Evolutionary conservation across 306 rosid genomes (phyloP).

Genomic region (Quercus parvula): DNA sequence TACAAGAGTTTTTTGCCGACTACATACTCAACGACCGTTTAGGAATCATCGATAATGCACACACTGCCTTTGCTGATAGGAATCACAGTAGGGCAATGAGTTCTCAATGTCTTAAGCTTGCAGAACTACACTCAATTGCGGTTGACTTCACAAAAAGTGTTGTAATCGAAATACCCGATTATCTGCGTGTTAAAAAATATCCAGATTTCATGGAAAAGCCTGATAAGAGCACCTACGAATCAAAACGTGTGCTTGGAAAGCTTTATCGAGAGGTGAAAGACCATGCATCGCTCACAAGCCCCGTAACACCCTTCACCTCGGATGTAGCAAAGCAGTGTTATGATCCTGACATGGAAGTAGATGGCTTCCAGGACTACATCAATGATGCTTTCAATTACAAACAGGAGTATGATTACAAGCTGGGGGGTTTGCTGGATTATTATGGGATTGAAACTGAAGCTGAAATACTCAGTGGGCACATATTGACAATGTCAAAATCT

Average conservation of each 20-base stretch:
- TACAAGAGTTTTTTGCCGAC: conserved; percentile 56
- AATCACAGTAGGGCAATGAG: conserved; percentile 25
- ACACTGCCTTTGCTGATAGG: conserved; percentile 31
- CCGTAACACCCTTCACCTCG: conserved; percentile 19
- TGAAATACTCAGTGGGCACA: conserved; percentile 63
- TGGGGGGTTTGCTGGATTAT: conserved; percentile 62
- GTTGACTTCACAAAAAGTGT: conserved; percentile 38
- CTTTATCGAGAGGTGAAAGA: conserved; percentile 36
- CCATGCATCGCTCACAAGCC: not conserved
- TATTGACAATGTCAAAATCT: conserved; percentile 47
- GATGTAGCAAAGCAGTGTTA: conserved; percentile 28
- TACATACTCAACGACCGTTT: conserved; percentile 59
- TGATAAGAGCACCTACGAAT: conserved; percentile 16
- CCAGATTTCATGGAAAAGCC: conserved; percentile 50
- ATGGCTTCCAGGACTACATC: conserved; percentile 59
- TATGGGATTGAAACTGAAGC: conserved; percentile 79
- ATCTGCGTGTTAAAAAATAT: not conserved
- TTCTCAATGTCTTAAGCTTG: conserved; percentile 14
- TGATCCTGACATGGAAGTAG: conserved; percentile 48
- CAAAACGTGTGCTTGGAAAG: conserved; percentile 35
- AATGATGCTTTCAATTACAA: conserved; percentile 62
- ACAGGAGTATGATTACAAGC: conserved; percentile 52
- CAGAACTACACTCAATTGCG: conserved; percentile 35
- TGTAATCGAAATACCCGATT: conserved; percentile 13
- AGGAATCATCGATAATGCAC: conserved; percentile 68